Percentiles rank a stretch among this genome's conserved stretches.
phyloP scores from a whole-genome alignment of 306 rosid genomes.

The Abrus precatorius region DNA sequence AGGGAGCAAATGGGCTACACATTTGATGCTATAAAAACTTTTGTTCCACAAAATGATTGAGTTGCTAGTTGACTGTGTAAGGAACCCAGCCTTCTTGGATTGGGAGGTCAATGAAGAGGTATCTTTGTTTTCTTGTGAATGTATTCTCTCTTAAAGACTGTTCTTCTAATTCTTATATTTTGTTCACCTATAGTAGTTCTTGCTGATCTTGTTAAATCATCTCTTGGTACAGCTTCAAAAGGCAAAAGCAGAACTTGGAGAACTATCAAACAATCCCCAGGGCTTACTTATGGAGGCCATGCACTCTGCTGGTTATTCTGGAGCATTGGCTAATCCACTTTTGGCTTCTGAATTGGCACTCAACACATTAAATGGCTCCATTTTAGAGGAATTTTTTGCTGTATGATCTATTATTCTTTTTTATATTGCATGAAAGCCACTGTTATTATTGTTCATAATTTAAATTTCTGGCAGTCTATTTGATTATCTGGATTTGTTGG shows the following conservation, averaged over 20 bases:
- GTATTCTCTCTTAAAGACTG: too few relatives aligned
- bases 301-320: slow-evolving; percentile 82
- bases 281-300: slow-evolving; percentile 83
- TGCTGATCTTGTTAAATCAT: background rate
- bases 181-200: background rate
- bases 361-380: slow-evolving; percentile 60
- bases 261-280: slow-evolving; percentile 76
- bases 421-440: background rate
- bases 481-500: slow-evolving; percentile 32
- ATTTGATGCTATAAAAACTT: slow-evolving; percentile 15
- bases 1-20: slow-evolving; percentile 32
- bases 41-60: slow-evolving; percentile 23
- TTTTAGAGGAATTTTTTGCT: slow-evolving; percentile 73
- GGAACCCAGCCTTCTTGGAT: slow-evolving; percentile 29
- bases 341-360: slow-evolving; percentile 73
- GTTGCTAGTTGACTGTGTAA: slow-evolving; percentile 14
- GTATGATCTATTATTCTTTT: slow-evolving; percentile 60
- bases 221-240: slow-evolving; percentile 13
- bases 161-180: too few relatives aligned
- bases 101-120: slow-evolving; percentile 38
- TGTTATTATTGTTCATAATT: slow-evolving; percentile 14
- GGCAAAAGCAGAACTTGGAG: slow-evolving; percentile 66
- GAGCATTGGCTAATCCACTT: slow-evolving; percentile 86
- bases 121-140: background rate
- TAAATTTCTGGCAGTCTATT: background rate